Conservation (phyloP, 1,284 basidiomycete species). For the Ganoderma boninense region DNA sequence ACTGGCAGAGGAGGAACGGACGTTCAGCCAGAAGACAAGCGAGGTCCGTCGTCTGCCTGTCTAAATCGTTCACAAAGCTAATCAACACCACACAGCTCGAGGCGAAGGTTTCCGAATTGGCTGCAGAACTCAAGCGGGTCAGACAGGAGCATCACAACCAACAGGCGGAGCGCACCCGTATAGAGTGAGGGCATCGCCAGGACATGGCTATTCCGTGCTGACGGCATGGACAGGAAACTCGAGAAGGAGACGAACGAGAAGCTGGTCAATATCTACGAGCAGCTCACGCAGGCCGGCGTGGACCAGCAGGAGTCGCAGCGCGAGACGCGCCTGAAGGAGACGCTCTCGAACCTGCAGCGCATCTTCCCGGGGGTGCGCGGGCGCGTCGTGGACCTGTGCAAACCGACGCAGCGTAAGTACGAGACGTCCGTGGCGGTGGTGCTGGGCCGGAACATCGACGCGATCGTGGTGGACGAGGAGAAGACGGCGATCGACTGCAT, state of each 20-base stretch:
- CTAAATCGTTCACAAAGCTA: background rate
- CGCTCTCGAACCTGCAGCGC: conserved; percentile 82
- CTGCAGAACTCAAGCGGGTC: conserved; percentile 62
- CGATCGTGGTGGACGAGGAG: conserved; percentile 96
- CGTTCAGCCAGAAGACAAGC: conserved; percentile 63
- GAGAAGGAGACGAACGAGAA: conserved; percentile 94
- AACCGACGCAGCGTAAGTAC: conserved; percentile 93
- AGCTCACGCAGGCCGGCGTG: conserved; percentile 88
- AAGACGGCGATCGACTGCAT: conserved; percentile 98
- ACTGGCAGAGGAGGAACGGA: conserved; percentile 67
- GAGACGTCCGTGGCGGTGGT: conserved; percentile 95
- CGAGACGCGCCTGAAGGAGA: conserved; percentile 88
- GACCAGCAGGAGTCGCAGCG: conserved; percentile 89
- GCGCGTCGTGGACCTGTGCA: conserved; percentile 91
- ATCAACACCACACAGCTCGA: conserved; percentile 58
- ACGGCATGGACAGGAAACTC: conserved; percentile 65
- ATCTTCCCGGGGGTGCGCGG: conserved; percentile 95
- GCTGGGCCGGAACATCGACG: conserved; percentile 94
- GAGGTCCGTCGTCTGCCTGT: conserved; percentile 53
- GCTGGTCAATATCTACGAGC: conserved; percentile 82
- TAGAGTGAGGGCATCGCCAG: conserved; percentile 58
- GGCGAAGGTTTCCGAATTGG: conserved; percentile 59
- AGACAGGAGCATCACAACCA: conserved; percentile 80
- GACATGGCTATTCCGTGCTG: background rate
- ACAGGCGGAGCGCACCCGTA: conserved; percentile 76